These are phyloP conservation scores for Prinsepia uniflora DNA, from an alignment of 306 rosid genomes.

Conservation along the genomic window DNA sequence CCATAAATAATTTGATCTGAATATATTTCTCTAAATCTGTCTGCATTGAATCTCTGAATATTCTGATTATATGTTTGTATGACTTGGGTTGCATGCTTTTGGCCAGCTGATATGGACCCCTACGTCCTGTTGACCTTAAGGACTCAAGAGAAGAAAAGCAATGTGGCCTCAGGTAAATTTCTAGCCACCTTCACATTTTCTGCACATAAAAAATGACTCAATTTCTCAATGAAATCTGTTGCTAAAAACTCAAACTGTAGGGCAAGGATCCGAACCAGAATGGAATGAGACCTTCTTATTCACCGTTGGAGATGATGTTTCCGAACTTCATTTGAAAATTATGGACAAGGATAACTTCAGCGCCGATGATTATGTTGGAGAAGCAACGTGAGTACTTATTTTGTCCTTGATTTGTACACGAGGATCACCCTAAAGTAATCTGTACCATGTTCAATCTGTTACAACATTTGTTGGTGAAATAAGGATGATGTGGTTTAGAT, in stretches of 20 bases:
- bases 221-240: background rate
- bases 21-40: background rate
- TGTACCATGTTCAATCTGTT: background rate
- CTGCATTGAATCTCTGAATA: background rate
- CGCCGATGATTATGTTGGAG: constrained; percentile 59
- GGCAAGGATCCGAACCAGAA: constrained; percentile 58
- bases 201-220: background rate
- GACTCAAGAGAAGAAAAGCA: constrained; percentile 71
- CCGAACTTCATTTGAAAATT: constrained; percentile 54
- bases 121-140: constrained; percentile 60
- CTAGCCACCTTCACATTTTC: background rate
- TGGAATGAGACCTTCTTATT: constrained; percentile 77
- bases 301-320: constrained; percentile 46
- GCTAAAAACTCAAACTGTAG: constrained; percentile 22
- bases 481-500: background rate
- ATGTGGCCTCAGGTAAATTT: constrained; percentile 52
- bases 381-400: constrained; percentile 46
- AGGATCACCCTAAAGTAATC: background rate
- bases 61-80: background rate
- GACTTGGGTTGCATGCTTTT: constrained; percentile 1
- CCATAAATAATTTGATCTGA: background rate
- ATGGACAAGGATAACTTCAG: constrained; percentile 55
- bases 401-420: background rate
- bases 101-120: constrained; percentile 69
- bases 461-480: background rate